Evolutionary conservation across 208 protist species (phyloP).

Genomic region (Crithidia brevicula): DNA sequence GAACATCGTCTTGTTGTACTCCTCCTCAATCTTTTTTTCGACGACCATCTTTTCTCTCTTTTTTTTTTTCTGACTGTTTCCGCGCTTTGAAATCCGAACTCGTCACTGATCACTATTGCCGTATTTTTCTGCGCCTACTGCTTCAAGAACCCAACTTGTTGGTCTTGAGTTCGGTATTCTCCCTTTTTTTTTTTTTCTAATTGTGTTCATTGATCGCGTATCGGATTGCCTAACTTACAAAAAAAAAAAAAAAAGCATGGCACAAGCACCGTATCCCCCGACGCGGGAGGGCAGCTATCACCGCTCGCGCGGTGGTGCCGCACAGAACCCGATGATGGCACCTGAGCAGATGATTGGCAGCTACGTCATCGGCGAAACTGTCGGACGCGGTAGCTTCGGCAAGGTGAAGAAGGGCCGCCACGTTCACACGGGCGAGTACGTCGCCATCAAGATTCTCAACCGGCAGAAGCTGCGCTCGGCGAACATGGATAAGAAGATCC

Average conservation of each 20-base stretch:
- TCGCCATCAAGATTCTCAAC: slow-evolving; percentile 99
- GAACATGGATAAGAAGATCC: slow-evolving; percentile 93
- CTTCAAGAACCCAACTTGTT: too few relatives aligned
- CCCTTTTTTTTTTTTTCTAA: too few relatives aligned
- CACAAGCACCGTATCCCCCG: slow-evolving; percentile 20
- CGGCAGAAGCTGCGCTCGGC: slow-evolving; percentile 95
- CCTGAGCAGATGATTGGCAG: slow-evolving; percentile 93
- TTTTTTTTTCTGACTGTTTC: slow-evolving; percentile 6
- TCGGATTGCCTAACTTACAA: too few relatives aligned
- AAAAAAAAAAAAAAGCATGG: too few relatives aligned
- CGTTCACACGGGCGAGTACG: slow-evolving; percentile 94
- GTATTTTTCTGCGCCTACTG: too few relatives aligned
- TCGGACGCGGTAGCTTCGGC: slow-evolving; percentile 99
- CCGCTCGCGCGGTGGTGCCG: slow-evolving; percentile 13
- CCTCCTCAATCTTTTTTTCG: background rate
- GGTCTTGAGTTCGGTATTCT: too few relatives aligned
- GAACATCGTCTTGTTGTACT: background rate
- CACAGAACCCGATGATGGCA: slow-evolving; percentile 4
- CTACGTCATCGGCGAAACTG: slow-evolving; percentile 98
- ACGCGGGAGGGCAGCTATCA: slow-evolving; percentile 22
- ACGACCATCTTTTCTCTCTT: background rate
- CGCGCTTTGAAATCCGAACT: too few relatives aligned
- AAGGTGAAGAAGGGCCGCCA: slow-evolving; percentile 99
- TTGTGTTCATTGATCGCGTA: too few relatives aligned
- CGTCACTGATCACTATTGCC: too few relatives aligned